Evolutionary conservation across 257 asterid genomes (phyloP), one percentile per base, ranked within the genome.

Genomic region (Sherardia arvensis): DNA sequence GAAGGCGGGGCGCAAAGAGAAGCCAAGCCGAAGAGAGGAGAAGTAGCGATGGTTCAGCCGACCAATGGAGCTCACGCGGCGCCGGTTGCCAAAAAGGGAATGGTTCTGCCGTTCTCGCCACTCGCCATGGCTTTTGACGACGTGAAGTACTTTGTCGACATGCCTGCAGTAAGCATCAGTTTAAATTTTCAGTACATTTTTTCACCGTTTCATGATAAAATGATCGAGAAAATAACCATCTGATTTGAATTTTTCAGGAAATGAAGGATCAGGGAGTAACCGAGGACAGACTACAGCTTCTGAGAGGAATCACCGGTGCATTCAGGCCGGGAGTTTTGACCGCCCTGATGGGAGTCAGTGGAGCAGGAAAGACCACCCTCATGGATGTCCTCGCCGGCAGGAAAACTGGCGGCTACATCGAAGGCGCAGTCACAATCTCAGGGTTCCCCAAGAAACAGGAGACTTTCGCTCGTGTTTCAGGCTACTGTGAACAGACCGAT

Each of bases 331-430:
- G 94, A 55, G 85, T 86, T 62, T 59, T 86, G 77, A 86, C 94
- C 43, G 90, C 94, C 7, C 28, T 86, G 53, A 83, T 83, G 87
- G 94, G 94, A 72, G 82, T 86, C 58, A 85, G 94, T 63, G 94
- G 94, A 68, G 94, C 94, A 25, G 94, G 94, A 62, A 85, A 85
- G 73, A 85, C 94, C 3, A 86, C 90, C 2, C 71, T 86, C 27
- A 81, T 86, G 94, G 94, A 86, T 69, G 94, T 86, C 72, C 73
- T 86, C 26, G 81, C 87, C 0, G 94, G 90, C 49, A 72, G 90
- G 25, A 85, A 85, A 61, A 85, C 87, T 0, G 83, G 85, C 2
- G 94, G 94, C 22, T 81, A 79, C 69, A 74, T 83, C 2, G 87
- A 85, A 76, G 94, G 90, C 8, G 80, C 80, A 49, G 75, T 85